A percentile compares a stretch with the other conserved stretches of the same genome.
Conservation (phyloP, 1,139 yeast genomes). For the Suhomyces choctaworum region DNA sequence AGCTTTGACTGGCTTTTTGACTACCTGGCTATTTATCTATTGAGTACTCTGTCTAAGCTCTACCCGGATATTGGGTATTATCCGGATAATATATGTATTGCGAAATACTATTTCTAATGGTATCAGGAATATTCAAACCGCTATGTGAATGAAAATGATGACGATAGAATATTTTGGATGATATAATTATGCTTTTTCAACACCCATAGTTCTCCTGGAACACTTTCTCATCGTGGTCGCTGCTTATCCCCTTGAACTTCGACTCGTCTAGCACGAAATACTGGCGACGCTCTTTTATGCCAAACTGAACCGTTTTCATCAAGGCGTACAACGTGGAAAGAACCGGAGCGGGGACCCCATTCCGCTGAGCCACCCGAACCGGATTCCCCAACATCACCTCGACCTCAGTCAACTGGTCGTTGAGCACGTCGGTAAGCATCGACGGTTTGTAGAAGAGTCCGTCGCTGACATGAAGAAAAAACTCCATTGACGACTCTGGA, state of each 20-base stretch:
- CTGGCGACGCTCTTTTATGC: slow-evolving; percentile 56
- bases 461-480: slow-evolving; percentile 59
- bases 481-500: slow-evolving; percentile 44
- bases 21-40: too few species aligned
- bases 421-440: slow-evolving; percentile 71
- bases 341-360: slow-evolving; percentile 59
- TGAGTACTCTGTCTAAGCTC: too few species aligned
- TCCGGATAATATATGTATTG: too few species aligned
- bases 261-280: slow-evolving; percentile 32
- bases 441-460: slow-evolving; percentile 69
- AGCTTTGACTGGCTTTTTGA: too few species aligned
- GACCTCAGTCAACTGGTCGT: slow-evolving; percentile 68
- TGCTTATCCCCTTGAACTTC: slow-evolving; percentile 26
- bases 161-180: too few species aligned
- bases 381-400: slow-evolving; percentile 77
- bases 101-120: too few species aligned
- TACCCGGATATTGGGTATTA: too few species aligned
- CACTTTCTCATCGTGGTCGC: slow-evolving; percentile 32
- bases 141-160: too few species aligned
- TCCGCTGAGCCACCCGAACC: slow-evolving; percentile 54
- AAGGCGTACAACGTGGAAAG: slow-evolving; percentile 57
- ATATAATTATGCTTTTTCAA: background rate
- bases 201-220: slow-evolving; percentile 19
- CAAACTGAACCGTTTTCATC: slow-evolving; percentile 59
- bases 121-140: too few species aligned